Base-by-base conservation (phyloP, 1,139 yeast genomes). In the Taphrina wiesneri region DNA sequence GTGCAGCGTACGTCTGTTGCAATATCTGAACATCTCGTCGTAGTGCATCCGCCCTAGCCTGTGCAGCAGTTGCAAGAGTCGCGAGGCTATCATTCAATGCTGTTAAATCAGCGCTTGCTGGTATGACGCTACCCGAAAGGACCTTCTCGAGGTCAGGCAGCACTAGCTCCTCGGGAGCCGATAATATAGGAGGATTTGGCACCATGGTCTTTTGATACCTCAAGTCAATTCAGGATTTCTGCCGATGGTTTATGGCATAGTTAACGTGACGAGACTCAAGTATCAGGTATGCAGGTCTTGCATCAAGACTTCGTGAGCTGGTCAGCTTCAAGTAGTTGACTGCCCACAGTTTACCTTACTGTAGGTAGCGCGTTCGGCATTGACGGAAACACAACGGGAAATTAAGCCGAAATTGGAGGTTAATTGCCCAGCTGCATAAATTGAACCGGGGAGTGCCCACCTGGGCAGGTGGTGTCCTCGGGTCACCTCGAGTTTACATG, bases 31-130 rank as follows among this genome's bases (percentile, higher is more conserved):
- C 41, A 23, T 62, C 65, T 4, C 65, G 53, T 19, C 53, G 32
- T 3, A 62, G 39, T 5, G 65, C 66, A 28, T 63, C 63, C 1
- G 66, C 66, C 2, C 66, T 56, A n/a, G 56, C 57, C 19, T 63
- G 63, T 15, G 66, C 66, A 17, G 54, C 45, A 9, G 52, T 49
- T 6, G 62, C 56, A 4, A 56, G 57, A 21, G 21, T 51, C 6
- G 52, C 52, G 9, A 63, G 41, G 30, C 39, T 53, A 34, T 41
- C 56, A 26, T 63, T 63, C 36, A 63, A 41, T 5, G 52, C 46
- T n/a, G 51, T 41, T 28, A 63, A 32, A 15, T 47, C 57, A 19
- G 52, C 49, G 25, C 60, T 49, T 15, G 56, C 56, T 15, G 66
- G 66, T 23, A 63, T 56, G 5, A 45, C 43, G 9, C 32, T 36